Percentiles rank a stretch among this genome's conserved stretches.
These are phyloP conservation scores for Oemleria cerasiformis DNA, from an alignment of 306 rosid species.

Conservation along the genomic window DNA sequence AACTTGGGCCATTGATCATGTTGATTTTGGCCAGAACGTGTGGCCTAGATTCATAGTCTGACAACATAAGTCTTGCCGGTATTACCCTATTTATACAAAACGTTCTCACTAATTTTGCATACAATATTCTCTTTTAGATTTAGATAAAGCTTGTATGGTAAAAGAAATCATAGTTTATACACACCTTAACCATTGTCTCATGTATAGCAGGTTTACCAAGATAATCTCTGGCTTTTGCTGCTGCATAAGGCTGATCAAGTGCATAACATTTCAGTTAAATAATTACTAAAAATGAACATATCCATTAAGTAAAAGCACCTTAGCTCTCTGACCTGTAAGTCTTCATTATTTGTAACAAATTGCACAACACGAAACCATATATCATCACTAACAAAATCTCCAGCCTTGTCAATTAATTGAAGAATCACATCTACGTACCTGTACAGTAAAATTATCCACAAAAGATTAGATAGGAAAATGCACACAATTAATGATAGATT, in stretches of 20 bases:
- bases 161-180: constrained; percentile 28
- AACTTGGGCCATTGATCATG: not conserved
- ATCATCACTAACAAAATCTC: constrained; percentile 98
- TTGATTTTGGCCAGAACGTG: not conserved
- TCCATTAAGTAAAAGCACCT: constrained; percentile 12
- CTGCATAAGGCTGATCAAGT: constrained; percentile 90
- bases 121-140: not conserved
- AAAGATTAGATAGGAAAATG: constrained; percentile 21
- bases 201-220: constrained; percentile 98
- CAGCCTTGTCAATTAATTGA: constrained; percentile 99
- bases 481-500: not conserved
- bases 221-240: constrained; percentile 92
- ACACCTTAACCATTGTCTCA: constrained; percentile 99
- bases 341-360: constrained; percentile 97
- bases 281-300: constrained; percentile 13
- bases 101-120: not conserved
- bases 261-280: constrained; percentile 40
- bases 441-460: constrained; percentile 18
- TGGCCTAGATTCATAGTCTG: not conserved
- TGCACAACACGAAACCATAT: constrained; percentile 99
- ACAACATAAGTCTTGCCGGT: not conserved
- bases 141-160: not conserved
- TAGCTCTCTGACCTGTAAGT: constrained; percentile 75
- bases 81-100: not conserved
- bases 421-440: constrained; percentile 99